Percentiles rank a stretch among this genome's conserved stretches.
These are phyloP conservation scores for Pichiaceae sp. DNA, from an alignment of 1,139 yeast genomes.

Conservation along the genomic window DNA sequence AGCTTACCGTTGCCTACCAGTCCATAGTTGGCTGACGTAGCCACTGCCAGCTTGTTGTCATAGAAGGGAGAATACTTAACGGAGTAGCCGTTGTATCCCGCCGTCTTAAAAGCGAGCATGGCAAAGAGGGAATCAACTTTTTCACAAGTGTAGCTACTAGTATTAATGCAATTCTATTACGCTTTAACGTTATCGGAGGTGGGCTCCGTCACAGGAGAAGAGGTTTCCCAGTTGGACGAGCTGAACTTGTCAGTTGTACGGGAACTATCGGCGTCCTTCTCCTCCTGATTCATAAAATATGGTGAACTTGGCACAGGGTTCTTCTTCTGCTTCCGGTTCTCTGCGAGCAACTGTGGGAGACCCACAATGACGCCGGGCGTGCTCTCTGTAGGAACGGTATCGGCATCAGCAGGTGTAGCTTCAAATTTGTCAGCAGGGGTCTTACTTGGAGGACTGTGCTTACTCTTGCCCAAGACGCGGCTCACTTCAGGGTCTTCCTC, in stretches of 20 bases:
- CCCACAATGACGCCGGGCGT: background rate
- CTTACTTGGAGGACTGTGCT: slow-evolving; percentile 9
- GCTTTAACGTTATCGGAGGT: background rate
- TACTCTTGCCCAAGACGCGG: slow-evolving; percentile 10
- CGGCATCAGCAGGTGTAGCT: slow-evolving; percentile 18
- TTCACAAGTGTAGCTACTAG: too few species aligned
- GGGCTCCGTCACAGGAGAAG: slow-evolving; percentile 21
- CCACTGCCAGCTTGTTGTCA: slow-evolving; percentile 84
- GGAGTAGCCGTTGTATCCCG: slow-evolving; percentile 81
- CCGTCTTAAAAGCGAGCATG: slow-evolving; percentile 71
- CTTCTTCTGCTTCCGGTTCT: background rate
- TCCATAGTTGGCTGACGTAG: slow-evolving; percentile 88
- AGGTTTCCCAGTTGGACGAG: slow-evolving; percentile 17
- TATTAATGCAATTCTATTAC: too few species aligned
- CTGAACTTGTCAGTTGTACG: slow-evolving; percentile 13
- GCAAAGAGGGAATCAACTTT: background rate
- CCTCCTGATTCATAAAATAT: slow-evolving; percentile 15
- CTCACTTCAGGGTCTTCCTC: slow-evolving; percentile 17
- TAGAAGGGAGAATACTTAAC: slow-evolving; percentile 87
- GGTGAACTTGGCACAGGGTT: slow-evolving; percentile 24
- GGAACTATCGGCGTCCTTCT: slow-evolving; percentile 12
- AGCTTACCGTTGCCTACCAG: slow-evolving; percentile 89
- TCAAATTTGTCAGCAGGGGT: slow-evolving; percentile 20
- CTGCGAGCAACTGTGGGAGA: background rate
- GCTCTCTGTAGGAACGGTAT: slow-evolving; percentile 10